Base-by-base conservation (phyloP, 2,329 filamentous ascomycete species). In the Graphiopsis chlorocephala region DNA sequence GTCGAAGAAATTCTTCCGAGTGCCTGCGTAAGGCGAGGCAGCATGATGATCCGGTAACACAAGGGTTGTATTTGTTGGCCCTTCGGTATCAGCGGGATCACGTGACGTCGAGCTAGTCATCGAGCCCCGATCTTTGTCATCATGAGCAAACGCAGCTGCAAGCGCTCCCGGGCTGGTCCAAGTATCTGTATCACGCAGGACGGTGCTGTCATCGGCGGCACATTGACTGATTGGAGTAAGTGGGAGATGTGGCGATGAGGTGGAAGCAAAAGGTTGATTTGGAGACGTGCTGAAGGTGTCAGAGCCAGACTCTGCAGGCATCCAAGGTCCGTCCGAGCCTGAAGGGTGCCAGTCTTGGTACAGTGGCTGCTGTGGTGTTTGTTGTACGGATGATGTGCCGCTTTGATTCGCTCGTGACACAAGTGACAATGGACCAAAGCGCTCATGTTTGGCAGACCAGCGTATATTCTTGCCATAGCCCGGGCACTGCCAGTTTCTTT, bases 361-460 rank as follows among this genome's bases (percentile, higher is more conserved):
- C 8, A 23, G 6, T 45, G 38, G 38, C 17, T 31, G 26, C 50
- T 31, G 50, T 29, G 50, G 29, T 31, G 50, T 25, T 29, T 31
- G 50, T 20, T 53, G 50, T 11, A 31, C 29, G 3, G 53, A 14
- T 17, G 20, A 7, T 26, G 25, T 31, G 53, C 23, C 29, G 11
- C 23, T 56, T 25, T 38, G 26, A 10, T 26, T 25, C 3, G 28
- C 50, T 31, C 50, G 25, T 29, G 48, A 29, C 48, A 28, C 50
- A 20, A 10, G 15, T 8, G 50, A 53, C 50, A 53, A 45, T 17
- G 23, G 23, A 28, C 55, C 55, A 35, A 63, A 64, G 28, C 52
- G 52, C 38, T 63, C 63, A 50, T 66, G 64, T 25, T 66, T 66
- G 29, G 63, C 31, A 14, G 63, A 66, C 63, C 50, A 65, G 20